Base-by-base conservation (phyloP, 208 protist genomes). In the Tetramitus jugosus region DNA sequence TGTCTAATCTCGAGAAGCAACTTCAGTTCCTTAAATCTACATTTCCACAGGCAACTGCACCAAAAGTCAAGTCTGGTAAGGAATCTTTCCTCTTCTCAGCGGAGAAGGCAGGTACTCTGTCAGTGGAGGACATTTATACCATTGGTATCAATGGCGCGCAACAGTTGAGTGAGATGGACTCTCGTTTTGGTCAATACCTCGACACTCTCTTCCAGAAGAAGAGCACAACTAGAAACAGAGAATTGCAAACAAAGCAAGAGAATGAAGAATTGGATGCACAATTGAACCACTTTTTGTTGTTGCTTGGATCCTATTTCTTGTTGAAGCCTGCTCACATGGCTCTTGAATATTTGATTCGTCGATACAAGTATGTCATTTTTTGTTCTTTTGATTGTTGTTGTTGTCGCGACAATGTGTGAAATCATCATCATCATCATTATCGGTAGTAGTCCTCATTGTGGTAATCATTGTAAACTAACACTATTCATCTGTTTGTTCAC, bases 321-420 rank as follows among this genome's bases (percentile, higher is more conserved):
- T 64, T 82, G 39, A 83, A 78, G 43, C 39, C 80, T 39, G 60
- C 77, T 17, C 80, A 83, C 31, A 86, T 84, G 61, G 69, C 75
- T 29, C 39, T 86, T 39, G 83, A 86, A 67, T 86, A 80, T 77
- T 80, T 86, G 3, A 40, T 86, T 7, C 79, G 83, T 60, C 76
- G 78, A 31, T 86, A 65, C 68, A 72, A 72, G 23, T 31, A 31
- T 31, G 8, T 7, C 3, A 60, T 7, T 31, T 29, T 60, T 17
- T 17, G 14, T 14, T 17, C n/a, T n/a, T n/a, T n/a, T n/a, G n/a
- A n/a, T n/a, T n/a, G n/a, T n/a, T n/a, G n/a, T n/a, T n/a, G n/a
- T n/a, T n/a, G n/a, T n/a, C n/a, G n/a, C n/a, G n/a, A n/a, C n/a
- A n/a, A n/a, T n/a, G n/a, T n/a, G n/a, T n/a, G n/a, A n/a, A n/a